These are phyloP conservation scores for Saksenaea oblongispora DNA, from an alignment of 371 early-diverging fungal species.

Conservation along the genomic window DNA sequence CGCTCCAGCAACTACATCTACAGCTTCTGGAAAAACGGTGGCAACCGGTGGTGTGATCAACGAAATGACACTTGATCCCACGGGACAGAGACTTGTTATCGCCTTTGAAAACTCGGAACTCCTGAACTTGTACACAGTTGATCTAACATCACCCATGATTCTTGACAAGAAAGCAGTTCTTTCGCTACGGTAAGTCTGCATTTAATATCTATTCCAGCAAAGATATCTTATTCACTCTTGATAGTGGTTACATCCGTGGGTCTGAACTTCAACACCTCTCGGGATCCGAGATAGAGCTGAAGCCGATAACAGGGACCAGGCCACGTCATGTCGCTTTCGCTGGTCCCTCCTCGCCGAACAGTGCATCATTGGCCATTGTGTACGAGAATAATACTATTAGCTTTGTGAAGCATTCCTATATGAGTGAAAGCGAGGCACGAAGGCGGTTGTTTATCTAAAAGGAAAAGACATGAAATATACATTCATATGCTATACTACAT, in stretches of 20 bases:
- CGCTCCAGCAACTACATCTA: not conserved
- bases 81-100: conserved; percentile 35
- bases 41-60: conserved; percentile 19
- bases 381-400: conserved; percentile 33
- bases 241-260: conserved; percentile 42
- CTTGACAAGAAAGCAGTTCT: conserved; percentile 18
- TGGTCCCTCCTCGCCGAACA: conserved; percentile 9
- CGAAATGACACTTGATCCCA: conserved; percentile 34
- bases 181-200: conserved; percentile 22
- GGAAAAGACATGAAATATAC: conserved; percentile 6
- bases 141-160: conserved; percentile 14
- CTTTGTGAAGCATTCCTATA: conserved; percentile 29
- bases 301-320: conserved; percentile 6
- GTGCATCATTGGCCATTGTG: conserved; percentile 27
- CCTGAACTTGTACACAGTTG: conserved; percentile 27
- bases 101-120: conserved; percentile 26
- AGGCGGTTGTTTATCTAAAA: conserved; percentile 13
- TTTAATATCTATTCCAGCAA: not conserved
- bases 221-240: not conserved
- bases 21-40: conserved; percentile 5
- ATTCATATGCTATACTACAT: not conserved
- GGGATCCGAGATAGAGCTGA: conserved; percentile 7
- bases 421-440: conserved; percentile 14
- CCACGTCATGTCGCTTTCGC: conserved; percentile 28
- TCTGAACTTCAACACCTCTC: conserved; percentile 7